phyloP scores from a whole-genome alignment of 2,329 filamentous ascomycete genomes.

The Penicillium decumbens region DNA sequence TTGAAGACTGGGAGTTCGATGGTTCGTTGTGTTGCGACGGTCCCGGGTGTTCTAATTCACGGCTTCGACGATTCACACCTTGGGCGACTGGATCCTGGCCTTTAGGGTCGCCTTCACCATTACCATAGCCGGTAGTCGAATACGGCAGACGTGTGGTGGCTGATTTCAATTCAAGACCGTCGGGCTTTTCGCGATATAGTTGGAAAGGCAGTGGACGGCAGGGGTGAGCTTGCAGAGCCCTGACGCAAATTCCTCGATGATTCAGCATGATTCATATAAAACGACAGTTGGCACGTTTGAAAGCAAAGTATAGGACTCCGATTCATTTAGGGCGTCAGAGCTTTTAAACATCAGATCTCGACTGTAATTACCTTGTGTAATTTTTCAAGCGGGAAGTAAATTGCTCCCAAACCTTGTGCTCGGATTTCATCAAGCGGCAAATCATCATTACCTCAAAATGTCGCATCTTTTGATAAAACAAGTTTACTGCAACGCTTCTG shows the following conservation, averaged over 20 bases:
- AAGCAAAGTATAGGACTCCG: background rate
- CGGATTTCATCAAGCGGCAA: background rate
- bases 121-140: conserved; percentile 7
- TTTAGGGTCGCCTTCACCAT: conserved; percentile 1
- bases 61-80: conserved; percentile 8
- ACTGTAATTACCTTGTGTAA: background rate
- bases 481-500: background rate
- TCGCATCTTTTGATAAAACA: background rate
- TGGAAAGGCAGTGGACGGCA: background rate
- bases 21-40: background rate
- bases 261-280: background rate
- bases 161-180: background rate
- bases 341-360: background rate
- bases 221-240: background rate
- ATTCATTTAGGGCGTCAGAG: background rate
- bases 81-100: conserved; percentile 1
- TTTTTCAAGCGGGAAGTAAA: background rate
- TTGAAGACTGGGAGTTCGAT: background rate
- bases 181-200: background rate
- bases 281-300: background rate
- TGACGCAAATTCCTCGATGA: background rate
- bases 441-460: background rate
- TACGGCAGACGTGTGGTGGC: background rate
- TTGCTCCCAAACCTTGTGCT: background rate
- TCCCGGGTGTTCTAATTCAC: conserved; percentile 11